Base-by-base conservation (phyloP, 371 early-diverging fungal species). In the Mortierella sp. region DNA sequence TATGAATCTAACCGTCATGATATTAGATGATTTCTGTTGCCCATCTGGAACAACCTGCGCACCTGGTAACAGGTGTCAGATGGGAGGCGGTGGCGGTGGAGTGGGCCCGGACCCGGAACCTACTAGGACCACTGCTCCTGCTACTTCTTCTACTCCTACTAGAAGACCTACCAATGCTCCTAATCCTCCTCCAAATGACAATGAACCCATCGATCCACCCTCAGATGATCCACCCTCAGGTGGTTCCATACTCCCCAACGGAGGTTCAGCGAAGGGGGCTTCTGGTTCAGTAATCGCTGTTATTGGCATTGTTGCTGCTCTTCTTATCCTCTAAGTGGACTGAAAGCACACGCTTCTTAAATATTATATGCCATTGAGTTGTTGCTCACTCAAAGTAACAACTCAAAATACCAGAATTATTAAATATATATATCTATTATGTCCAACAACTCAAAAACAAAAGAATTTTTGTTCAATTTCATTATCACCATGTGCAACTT, bases 11-110 rank as follows among this genome's bases (percentile, higher is more conserved):
- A 28, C 53, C 9, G 7, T 7, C 22, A 53, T 22, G 23, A 8
- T 3, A 26, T 17, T 68, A 68, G 68, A 37, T 22, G 61, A 35
- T 23, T 12, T 0, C 31, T 68, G 69, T 32, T 68, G 69, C 26
- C 62, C 55, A 19, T 1, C 45, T 7, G 62, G 62, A 2, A 19
- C 34, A 26, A 22, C 9, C n/a, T 68, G 69, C 47, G 15, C 19
- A 23, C 35, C 34, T 23, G 34, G 3, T 22, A 34, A 23, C 6
- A 37, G 37, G n/a, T 68, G 69, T 42, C 8, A 17, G 23, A 7
- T 19, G 0, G 17, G 2, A 32, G 32, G 31, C 22, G 62, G 51
- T 23, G 58, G 58, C 57, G 23, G 57, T 45, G 66, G 66, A 15
- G 55, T 54, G 15, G 64, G 54, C 32, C n/a, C n/a, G n/a, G n/a